Base-by-base conservation (phyloP, 805 yeast species). In the Saccharomycopsis schoenii region DNA sequence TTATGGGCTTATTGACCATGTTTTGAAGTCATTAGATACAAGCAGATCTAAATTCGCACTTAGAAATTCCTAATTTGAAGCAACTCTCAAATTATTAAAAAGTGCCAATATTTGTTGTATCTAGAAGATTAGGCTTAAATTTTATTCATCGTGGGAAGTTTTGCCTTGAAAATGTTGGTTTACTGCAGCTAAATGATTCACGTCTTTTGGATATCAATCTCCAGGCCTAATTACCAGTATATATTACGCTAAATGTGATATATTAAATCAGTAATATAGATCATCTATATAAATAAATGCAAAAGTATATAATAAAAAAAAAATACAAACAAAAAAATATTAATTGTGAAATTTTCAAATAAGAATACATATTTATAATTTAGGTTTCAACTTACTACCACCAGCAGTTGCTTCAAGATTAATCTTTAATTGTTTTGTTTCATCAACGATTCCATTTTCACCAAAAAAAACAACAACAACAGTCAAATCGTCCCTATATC, bases 381-480 rank as follows among this genome's bases (percentile, higher is more conserved):
- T 37, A n/a, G 57, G 21, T 47, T 47, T 47, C 34, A 47, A 47
- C n/a, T 47, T 47, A 15, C n/a, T 47, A 25, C 87, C 89, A 34
- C 86, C 86, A 58, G 80, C 77, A 10, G 88, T 84, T 29, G 86
- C 88, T 21, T 73, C 77, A 25, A 74, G 68, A 67, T 84, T 84
- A 65, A 83, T 76, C 66, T 81, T 86, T 65, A 84, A 71, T 66
- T 74, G 74, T 1, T 86, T 86, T 24, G 67, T 67, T 39, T 76
- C 78, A 64, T 76, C 71, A 4, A 58, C 57, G 17, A 59, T 37
- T 1, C 72, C 70, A 57, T 77, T 78, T 25, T 82, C 82, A 12
- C 96, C 96, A 71, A 94, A 94, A 73, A 94, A 94, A 1, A 93
- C 89, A 25, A 94, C 99, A 2, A 97, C 90, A 4, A 92, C 97